Conservation (phyloP, 108 stramenopile genomes). For the Schizochytrium sp. region DNA sequence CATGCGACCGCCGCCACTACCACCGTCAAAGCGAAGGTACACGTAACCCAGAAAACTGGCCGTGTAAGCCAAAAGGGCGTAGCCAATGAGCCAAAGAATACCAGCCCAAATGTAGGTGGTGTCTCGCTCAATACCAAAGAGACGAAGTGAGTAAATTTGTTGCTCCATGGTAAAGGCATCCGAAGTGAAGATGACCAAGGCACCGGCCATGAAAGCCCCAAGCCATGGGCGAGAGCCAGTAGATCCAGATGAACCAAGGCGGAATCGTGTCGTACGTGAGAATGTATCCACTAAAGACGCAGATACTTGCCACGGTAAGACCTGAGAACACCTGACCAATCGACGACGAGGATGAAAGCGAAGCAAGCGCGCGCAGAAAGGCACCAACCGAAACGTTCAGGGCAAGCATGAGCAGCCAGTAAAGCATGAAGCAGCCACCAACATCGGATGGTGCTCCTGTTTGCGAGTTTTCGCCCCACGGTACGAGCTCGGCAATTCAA, state of each 20-base stretch:
- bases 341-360: conserved; percentile 23
- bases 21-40: neutral
- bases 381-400: neutral
- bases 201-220: neutral
- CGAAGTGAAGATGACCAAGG: neutral
- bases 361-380: conserved; percentile 21
- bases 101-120: neutral
- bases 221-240: neutral
- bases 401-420: neutral
- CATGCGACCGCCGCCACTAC: neutral
- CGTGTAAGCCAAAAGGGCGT: neutral
- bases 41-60: neutral
- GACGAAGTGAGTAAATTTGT: neutral
- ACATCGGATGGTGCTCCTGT: neutral
- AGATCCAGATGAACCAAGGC: neutral
- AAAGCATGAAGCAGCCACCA: neutral
- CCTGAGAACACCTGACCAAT: neutral
- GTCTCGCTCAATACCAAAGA: neutral
- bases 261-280: neutral
- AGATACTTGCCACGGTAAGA: neutral
- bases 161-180: neutral
- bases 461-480: neutral
- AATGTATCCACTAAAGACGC: neutral
- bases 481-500: neutral
- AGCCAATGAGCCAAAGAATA: neutral